phyloP scores from a whole-genome alignment of 352 stramenopile species.

The Thalassiosira pacifica region DNA sequence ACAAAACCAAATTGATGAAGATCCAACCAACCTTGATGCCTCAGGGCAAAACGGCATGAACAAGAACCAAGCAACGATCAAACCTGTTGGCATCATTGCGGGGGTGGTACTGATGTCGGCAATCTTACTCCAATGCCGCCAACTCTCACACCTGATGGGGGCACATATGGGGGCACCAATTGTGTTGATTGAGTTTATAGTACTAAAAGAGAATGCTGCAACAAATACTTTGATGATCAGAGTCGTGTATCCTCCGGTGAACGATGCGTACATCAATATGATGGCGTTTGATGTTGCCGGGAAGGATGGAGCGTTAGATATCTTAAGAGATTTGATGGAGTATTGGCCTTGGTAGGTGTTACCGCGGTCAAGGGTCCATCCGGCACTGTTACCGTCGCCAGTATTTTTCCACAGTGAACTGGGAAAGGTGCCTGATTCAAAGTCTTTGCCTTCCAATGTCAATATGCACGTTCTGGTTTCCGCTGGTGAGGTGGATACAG shows the following conservation, averaged over 20 bases:
- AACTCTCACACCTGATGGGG: background rate
- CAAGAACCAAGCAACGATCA: no score
- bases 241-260: constrained; percentile 26
- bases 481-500: background rate
- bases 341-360: constrained; percentile 29
- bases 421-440: constrained; percentile 42
- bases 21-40: no score
- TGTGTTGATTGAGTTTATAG: background rate
- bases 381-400: constrained; percentile 35
- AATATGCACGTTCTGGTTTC: constrained; percentile 6
- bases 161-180: background rate
- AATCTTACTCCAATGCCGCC: background rate
- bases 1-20: no score
- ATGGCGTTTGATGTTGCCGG: constrained; percentile 31
- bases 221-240: background rate
- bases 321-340: constrained; percentile 53
- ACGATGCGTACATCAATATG: constrained; percentile 19
- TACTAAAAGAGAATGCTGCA: background rate
- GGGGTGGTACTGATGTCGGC: background rate
- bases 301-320: background rate
- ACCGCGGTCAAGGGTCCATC: constrained; percentile 34
- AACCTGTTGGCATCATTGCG: no score
- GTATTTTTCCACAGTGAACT: constrained; percentile 29
- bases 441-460: constrained; percentile 14
- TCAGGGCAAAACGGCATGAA: no score